Percentiles rank a stretch among this genome's conserved stretches.
phyloP scores from a whole-genome alignment of 306 rosid species.

The Cotoneaster glaucophyllus region DNA sequence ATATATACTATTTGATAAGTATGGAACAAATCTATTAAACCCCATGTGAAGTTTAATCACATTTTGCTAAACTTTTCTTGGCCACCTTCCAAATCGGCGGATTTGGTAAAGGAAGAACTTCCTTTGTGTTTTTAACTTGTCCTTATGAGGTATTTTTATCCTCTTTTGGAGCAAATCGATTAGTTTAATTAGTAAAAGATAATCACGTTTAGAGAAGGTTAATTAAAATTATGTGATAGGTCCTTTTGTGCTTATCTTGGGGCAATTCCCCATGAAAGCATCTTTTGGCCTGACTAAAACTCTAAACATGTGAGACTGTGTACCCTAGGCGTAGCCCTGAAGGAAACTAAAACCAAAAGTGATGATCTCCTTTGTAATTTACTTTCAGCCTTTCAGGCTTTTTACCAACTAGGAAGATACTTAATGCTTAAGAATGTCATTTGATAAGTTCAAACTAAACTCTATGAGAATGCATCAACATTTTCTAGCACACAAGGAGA shows the following conservation, averaged over 20 bases:
- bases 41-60: not conserved
- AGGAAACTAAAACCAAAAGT: not conserved
- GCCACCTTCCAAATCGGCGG: not conserved
- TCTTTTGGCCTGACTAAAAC: not conserved
- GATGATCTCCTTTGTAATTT: not conserved
- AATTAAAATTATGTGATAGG: not conserved
- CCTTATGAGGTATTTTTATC: not conserved
- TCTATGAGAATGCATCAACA: not conserved
- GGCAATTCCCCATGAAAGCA: constrained; percentile 12
- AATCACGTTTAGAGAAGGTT: not conserved
- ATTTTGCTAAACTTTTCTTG: not conserved
- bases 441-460: not conserved
- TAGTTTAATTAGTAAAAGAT: not conserved
- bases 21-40: not conserved
- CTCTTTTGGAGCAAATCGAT: not conserved
- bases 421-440: not conserved
- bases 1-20: not conserved
- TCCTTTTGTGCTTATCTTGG: not conserved
- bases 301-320: not conserved
- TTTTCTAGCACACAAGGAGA: not conserved
- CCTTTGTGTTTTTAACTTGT: not conserved
- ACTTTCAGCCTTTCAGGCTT: not conserved
- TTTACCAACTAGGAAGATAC: not conserved
- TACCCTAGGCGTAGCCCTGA: not conserved
- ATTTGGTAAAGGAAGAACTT: not conserved